phyloP scores from a whole-genome alignment of 495 filamentous ascomycete species.

The Paragyromitra xinjiangensis region DNA sequence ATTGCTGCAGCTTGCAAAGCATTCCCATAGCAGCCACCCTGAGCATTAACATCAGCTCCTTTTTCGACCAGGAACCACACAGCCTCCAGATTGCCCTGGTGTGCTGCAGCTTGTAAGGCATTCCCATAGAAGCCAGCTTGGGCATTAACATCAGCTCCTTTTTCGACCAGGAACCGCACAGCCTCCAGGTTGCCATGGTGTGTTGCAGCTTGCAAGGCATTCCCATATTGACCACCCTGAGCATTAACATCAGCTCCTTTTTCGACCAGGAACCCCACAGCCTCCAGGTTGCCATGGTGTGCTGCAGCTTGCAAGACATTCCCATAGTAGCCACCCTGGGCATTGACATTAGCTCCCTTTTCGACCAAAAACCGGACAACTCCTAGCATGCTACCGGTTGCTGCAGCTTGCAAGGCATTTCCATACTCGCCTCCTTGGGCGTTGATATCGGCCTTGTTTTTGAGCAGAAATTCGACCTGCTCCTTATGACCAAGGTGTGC shows the following conservation, averaged over 20 bases:
- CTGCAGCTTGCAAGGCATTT: not conserved
- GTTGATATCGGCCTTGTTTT: not conserved
- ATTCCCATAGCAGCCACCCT: not conserved
- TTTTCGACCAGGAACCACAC: not conserved
- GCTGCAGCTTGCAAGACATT: not conserved
- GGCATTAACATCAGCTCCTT: too few species aligned
- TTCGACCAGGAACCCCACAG: too few species aligned
- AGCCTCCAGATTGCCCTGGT: not conserved
- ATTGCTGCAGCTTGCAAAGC: not conserved
- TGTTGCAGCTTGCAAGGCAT: too few species aligned
- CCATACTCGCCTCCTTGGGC: not conserved
- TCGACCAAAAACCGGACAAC: not conserved
- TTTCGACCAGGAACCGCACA: too few species aligned
- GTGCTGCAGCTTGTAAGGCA: too few species aligned
- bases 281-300: not conserved
- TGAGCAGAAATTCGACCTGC: not conserved
- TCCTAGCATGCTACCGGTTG: too few species aligned
- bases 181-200: too few species aligned
- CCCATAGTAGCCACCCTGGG: not conserved
- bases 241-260: not conserved
- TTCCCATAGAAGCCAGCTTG: too few species aligned
- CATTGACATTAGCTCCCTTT: not conserved
- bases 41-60: not conserved
- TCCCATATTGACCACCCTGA: too few species aligned
- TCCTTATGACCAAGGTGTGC: too few species aligned